Evolutionary conservation across 2,329 filamentous ascomycete genomes (phyloP).

Genomic region (Phialocephala sp.): DNA sequence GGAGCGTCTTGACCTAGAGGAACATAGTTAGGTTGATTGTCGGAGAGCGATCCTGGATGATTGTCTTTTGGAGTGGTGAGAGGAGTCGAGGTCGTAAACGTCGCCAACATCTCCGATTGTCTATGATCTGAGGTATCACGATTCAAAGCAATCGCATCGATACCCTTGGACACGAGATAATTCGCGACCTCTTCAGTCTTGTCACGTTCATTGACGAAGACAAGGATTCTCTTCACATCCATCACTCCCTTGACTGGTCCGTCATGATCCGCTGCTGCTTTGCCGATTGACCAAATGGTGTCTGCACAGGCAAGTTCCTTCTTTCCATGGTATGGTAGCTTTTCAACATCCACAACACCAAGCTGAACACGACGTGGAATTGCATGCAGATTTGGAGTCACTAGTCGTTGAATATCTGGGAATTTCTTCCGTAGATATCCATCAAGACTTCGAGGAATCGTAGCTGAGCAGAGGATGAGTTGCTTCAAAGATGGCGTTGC

Average conservation of each 20-base stretch:
- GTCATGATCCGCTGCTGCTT: slow-evolving; percentile 68
- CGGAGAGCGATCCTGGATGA: slow-evolving; percentile 48
- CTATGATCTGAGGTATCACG: slow-evolving; percentile 82
- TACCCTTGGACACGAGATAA: slow-evolving; percentile 82
- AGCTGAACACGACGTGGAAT: slow-evolving; percentile 95
- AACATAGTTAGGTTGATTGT: slow-evolving; percentile 45
- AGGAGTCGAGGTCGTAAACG: slow-evolving; percentile 65
- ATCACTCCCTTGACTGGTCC: slow-evolving; percentile 59
- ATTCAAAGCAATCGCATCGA: slow-evolving; percentile 84
- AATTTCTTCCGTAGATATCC: slow-evolving; percentile 81
- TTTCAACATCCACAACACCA: slow-evolving; percentile 88
- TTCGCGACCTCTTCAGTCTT: slow-evolving; percentile 80
- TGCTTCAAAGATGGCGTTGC: slow-evolving; percentile 82
- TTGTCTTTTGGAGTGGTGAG: slow-evolving; percentile 43
- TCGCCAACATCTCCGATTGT: slow-evolving; percentile 75
- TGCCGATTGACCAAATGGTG: slow-evolving; percentile 91
- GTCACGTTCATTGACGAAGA: slow-evolving; percentile 97
- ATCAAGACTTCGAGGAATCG: slow-evolving; percentile 90
- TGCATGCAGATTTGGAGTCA: slow-evolving; percentile 94
- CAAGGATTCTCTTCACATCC: slow-evolving; percentile 83
- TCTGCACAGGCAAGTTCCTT: slow-evolving; percentile 93
- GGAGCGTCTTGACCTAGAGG: slow-evolving; percentile 37
- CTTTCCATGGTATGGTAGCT: slow-evolving; percentile 92
- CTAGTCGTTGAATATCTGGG: slow-evolving; percentile 82
- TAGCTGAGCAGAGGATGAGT: slow-evolving; percentile 92